Conservation (phyloP, 2,329 filamentous ascomycete species). For the Epichloe bromicola region DNA sequence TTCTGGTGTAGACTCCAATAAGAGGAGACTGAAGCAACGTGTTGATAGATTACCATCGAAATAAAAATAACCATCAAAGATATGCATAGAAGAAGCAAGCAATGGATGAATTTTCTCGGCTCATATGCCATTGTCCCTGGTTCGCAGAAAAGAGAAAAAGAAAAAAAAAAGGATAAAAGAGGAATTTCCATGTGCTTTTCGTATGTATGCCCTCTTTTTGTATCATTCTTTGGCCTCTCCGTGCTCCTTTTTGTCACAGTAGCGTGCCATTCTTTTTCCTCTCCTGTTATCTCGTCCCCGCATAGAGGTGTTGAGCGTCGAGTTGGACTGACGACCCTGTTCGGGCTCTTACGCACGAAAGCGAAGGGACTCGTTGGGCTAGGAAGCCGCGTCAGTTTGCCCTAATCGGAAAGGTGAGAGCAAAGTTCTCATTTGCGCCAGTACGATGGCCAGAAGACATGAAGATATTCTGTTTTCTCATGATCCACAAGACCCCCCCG, state of each 20-base stretch:
- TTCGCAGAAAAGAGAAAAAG: neutral
- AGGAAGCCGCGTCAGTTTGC: neutral
- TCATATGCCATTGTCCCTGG: neutral
- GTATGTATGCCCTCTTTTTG: slow-evolving; percentile 1
- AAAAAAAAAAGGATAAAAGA: neutral
- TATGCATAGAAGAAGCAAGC: slow-evolving; percentile 1
- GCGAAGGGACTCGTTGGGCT: neutral
- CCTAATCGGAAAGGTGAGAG: neutral
- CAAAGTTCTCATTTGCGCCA: neutral
- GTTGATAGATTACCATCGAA: neutral
- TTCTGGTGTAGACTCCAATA: neutral
- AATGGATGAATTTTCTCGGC: neutral
- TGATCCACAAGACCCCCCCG: neutral
- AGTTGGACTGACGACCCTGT: neutral
- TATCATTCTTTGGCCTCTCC: neutral
- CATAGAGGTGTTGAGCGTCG: no score
- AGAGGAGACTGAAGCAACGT: neutral
- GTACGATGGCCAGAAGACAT: neutral
- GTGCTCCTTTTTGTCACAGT: neutral
- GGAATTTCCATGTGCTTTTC: neutral
- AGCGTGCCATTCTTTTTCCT: neutral
- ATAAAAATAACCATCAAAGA: neutral
- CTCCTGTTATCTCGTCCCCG: neutral
- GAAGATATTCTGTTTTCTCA: neutral
- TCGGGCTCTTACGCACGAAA: neutral